Conservation (phyloP, 192 early-diverging fungal genomes). For the Coemansia reversa region DNA sequence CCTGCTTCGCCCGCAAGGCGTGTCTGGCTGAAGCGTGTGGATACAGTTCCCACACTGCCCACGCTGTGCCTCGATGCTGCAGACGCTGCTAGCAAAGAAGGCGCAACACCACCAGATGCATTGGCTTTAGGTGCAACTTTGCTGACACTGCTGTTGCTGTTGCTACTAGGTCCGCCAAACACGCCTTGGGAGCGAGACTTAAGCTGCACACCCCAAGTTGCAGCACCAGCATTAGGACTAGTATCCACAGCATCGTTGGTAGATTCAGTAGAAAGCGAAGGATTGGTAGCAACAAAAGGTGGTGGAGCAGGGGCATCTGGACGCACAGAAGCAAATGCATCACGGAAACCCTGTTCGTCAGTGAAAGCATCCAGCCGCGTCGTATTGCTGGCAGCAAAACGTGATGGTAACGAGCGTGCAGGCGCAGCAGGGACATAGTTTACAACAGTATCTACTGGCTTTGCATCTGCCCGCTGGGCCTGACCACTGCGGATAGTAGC, state of each 20-base stretch:
- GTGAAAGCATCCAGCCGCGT: constrained; percentile 43
- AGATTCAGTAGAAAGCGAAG: not conserved
- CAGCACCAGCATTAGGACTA: constrained; percentile 41
- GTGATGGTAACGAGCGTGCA: constrained; percentile 41
- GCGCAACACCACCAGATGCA: not conserved
- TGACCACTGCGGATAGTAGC: constrained; percentile 44
- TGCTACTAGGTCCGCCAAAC: not conserved
- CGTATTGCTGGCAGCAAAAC: constrained; percentile 36
- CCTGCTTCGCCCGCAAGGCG: constrained; percentile 34
- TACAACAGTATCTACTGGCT: constrained; percentile 43
- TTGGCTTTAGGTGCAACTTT: not conserved
- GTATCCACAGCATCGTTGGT: constrained; percentile 28
- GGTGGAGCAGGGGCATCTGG: constrained; percentile 42
- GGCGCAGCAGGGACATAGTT: constrained; percentile 42
- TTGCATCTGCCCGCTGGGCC: constrained; percentile 39
- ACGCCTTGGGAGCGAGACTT: constrained; percentile 17
- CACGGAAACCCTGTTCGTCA: constrained; percentile 47
- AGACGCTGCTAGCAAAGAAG: not conserved
- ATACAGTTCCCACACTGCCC: constrained; percentile 4
- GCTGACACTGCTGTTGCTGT: not conserved
- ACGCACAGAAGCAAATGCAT: constrained; percentile 38
- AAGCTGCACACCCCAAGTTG: constrained; percentile 47
- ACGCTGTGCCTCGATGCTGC: not conserved
- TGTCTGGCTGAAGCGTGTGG: constrained; percentile 28
- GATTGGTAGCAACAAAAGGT: constrained; percentile 20